Evolutionary conservation across 108 stramenopile species (phyloP).

Genomic region (Skeletonema grethae): DNA sequence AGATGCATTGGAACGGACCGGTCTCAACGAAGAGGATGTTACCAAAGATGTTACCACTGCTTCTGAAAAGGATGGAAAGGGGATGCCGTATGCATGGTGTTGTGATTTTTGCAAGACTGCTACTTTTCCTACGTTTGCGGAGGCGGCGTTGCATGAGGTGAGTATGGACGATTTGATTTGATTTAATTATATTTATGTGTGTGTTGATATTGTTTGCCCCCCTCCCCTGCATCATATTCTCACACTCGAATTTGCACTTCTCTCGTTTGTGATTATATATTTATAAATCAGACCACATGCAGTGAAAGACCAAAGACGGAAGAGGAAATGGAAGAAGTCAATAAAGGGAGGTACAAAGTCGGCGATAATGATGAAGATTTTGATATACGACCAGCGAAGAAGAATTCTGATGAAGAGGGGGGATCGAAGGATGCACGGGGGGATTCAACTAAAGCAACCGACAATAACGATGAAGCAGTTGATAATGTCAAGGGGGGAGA

Average conservation of each 20-base stretch:
- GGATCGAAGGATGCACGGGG: no score
- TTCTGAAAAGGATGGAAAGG: neutral
- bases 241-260: no score
- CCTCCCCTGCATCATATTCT: no score
- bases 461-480: no score
- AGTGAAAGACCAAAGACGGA: neutral
- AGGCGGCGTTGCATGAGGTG: slow-evolving; percentile 17
- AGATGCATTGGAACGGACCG: neutral
- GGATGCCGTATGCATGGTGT: slow-evolving; percentile 8
- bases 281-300: neutral
- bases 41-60: neutral
- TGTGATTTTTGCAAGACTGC: slow-evolving; percentile 30
- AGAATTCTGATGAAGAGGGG: neutral
- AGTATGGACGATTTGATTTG: no score
- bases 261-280: neutral
- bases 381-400: neutral
- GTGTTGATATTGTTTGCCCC: no score
- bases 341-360: neutral
- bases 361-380: neutral
- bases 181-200: no score
- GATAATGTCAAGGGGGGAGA: neutral
- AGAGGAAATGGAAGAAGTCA: neutral
- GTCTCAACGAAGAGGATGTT: slow-evolving; percentile 14
- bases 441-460: no score
- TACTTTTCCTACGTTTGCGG: slow-evolving; percentile 24